phyloP scores from a whole-genome alignment of 495 filamentous ascomycete genomes.

The Poronia punctata region DNA sequence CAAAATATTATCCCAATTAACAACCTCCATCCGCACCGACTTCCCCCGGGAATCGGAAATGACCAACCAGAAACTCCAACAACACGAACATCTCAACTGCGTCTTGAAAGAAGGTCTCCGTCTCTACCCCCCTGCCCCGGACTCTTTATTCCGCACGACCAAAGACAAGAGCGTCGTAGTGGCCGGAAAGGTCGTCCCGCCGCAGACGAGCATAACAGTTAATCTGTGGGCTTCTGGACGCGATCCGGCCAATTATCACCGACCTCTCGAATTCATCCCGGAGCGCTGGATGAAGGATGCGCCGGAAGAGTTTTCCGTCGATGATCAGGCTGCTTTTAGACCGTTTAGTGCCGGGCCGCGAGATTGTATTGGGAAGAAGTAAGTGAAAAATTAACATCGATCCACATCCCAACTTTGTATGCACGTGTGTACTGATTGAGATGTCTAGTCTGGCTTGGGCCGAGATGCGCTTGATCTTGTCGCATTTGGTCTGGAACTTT shows the following conservation, averaged over 20 bases:
- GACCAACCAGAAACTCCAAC: constrained; percentile 27
- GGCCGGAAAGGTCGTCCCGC: constrained; percentile 23
- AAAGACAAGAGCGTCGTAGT: constrained; percentile 23
- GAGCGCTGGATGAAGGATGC: constrained; percentile 17
- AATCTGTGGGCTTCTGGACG: constrained; percentile 23
- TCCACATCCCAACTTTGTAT: no score
- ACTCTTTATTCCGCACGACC: constrained; percentile 25
- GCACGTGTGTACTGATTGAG: background rate
- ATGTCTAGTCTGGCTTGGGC: constrained; percentile 22
- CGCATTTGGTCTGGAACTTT: constrained; percentile 33
- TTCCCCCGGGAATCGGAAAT: constrained; percentile 44
- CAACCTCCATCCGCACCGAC: constrained; percentile 35
- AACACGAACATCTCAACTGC: constrained; percentile 44
- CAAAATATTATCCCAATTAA: constrained; percentile 28
- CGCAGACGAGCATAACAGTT: constrained; percentile 27
- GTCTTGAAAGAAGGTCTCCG: constrained; percentile 49
- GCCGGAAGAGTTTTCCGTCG: background rate
- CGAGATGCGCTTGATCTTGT: constrained; percentile 33
- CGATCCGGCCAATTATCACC: constrained; percentile 27
- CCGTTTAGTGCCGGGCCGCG: constrained; percentile 27
- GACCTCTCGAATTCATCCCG: constrained; percentile 31
- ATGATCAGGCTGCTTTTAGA: constrained; percentile 6
- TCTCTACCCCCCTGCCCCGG: constrained; percentile 44
- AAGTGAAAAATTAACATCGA: background rate
- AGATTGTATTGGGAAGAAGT: constrained; percentile 26